These are phyloP conservation scores for Aphanoascus verrucosus DNA, from an alignment of 2,329 filamentous ascomycete species.

Conservation along the genomic window DNA sequence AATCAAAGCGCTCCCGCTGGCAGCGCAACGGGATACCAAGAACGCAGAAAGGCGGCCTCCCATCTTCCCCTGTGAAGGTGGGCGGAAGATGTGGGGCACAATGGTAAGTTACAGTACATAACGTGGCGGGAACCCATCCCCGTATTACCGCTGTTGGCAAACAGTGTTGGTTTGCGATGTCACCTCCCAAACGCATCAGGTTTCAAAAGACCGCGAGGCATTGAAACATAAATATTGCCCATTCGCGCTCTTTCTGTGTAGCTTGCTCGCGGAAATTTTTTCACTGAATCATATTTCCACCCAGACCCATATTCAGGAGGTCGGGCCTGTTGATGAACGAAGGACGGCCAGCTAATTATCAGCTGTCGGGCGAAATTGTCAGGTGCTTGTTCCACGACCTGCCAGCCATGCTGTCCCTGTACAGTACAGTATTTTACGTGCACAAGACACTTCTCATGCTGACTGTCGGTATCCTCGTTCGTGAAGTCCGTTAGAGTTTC, in stretches of 20 bases:
- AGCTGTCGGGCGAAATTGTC: background rate
- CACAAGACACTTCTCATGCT: too few species aligned
- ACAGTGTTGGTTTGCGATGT: background rate
- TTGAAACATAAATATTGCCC: background rate
- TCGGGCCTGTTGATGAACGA: too few species aligned
- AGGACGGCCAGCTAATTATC: too few species aligned
- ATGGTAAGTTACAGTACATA: background rate
- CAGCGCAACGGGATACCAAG: background rate
- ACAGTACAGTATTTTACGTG: too few species aligned
- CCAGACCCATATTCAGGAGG: too few species aligned
- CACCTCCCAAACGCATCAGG: background rate
- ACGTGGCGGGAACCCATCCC: background rate
- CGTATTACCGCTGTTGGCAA: conserved; percentile 2
- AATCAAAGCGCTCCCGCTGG: too few species aligned
- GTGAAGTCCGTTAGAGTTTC: background rate
- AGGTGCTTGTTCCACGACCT: background rate
- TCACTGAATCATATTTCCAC: background rate
- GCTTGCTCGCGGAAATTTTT: background rate
- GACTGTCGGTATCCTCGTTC: too few species aligned
- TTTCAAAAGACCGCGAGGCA: background rate
- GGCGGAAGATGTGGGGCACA: background rate
- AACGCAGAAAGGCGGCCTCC: background rate
- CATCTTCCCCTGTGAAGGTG: background rate
- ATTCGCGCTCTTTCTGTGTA: background rate
- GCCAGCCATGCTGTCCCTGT: too few species aligned